Base-by-base conservation (phyloP, 108 stramenopile species). In the Cyclotella sp. region DNA sequence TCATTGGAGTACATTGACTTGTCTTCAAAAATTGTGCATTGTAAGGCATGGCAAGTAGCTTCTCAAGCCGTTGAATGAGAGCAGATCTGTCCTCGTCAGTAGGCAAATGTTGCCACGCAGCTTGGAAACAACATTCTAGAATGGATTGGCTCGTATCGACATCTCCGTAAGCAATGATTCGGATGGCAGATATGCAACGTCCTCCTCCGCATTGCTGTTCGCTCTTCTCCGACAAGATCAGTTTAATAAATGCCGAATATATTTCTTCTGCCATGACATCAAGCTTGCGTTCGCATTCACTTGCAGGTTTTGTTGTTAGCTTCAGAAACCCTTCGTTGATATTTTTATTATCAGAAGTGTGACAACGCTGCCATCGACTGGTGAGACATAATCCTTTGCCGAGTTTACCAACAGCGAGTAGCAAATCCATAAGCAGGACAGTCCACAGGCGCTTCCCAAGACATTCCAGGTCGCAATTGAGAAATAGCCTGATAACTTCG, bases 391-490 rank as follows among this genome's bases (percentile, higher is more conserved):
- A 43, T 59, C 81, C 72, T 13, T 45, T 63, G 22, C 46, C 42
- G 21, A 61, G 67, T 29, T 55, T 69, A 30, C 66, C 39, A 19
- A 65, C 26, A 40, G 70, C 71, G 44, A 93, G 73, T 15, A 96
- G 45, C 18, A 85, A 39, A 45, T 96, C 95, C 11, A 90, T 85
- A 73, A 91, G 66, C 19, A 93, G 64, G 41, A 86, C 77, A 14
- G 85, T 79, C 90, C 92, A 92, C 51, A 87, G 73, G 30, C 92
- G 77, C 19, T 84, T 84, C 11, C 90, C 89, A 12, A 92, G 51
- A 15, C 84, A 88, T 68, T 94, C 89, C 46, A 86, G 82, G 82
- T 94, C 90, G 51, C 76, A 81, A 51, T 85, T 78, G 26, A 93
- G 70, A 16, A 93, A 77, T 46, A 84, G 83, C 58, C 79, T 81